Evolutionary conservation across 768 basidiomycete species (phyloP), one percentile per base, ranked within the genome.

Genomic region (Cubamyces lactineus): DNA sequence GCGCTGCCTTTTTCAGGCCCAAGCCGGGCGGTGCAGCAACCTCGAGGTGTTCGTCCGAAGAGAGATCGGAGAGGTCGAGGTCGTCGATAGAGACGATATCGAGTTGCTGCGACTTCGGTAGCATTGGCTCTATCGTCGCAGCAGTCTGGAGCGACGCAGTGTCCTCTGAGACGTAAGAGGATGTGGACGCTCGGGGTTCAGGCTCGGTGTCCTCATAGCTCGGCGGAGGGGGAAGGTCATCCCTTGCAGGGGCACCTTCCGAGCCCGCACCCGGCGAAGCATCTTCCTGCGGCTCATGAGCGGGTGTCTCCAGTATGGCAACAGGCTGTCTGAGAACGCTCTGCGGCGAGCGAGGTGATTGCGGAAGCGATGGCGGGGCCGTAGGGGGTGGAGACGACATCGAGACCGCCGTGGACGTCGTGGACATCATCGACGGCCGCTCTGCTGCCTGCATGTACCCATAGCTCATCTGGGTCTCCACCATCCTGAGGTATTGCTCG

Each of bases 81-180:
- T 92, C 91, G 68, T 92, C 90, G 49, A 92, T 84, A 6, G 89
- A 88, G 21, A 87, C 87, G 48, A 91, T 82, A 61, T 92, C 88
- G 51, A 90, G 84, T 62, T 77, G 89, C 24, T 43, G 63, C 12
- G 55, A 42, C 26, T 50, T 43, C 24, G 53, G 45, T n/a, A 58
- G 17, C 47, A 65, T 57, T 7, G 60, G 24, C 23, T 39, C 28
- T 34, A 17, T 11, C 28, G 58, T 41, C 49, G 51, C 34, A 16
- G 59, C 59, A 41, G 61, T 62, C 46, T 42, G 59, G 23, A 52
- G 43, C 2, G 61, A 60, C 26, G 43, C 47, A 16, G 41, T 46
- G 41, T 54, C 57, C 26, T 39, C 48, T n/a, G 63, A 64, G 34
- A 24, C 41, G 52, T 64, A 64, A 4, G 63, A 59, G 19, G 54